Conservation (phyloP, 2,329 filamentous ascomycete species). For the Sporothrix variecibatus region DNA sequence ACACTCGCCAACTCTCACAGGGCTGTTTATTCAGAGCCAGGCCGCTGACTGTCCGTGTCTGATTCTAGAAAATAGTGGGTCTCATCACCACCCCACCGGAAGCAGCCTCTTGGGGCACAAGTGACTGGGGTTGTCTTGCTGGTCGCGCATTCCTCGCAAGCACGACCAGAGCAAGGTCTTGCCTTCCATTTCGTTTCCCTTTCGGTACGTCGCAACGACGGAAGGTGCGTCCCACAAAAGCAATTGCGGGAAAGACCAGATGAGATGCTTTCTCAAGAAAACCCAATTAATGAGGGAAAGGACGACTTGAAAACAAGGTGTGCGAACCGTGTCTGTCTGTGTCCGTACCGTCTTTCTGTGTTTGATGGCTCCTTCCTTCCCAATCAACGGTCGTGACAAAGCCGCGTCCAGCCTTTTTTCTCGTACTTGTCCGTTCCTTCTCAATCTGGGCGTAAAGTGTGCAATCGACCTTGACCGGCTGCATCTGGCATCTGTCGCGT, state of each 20-base stretch:
- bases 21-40: neutral
- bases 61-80: neutral
- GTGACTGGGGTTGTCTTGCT: conserved; percentile 1
- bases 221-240: conserved; percentile 14
- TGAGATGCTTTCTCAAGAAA: neutral
- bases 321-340: too few species aligned
- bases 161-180: neutral
- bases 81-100: neutral
- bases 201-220: conserved; percentile 18
- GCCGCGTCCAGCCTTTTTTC: conserved; percentile 6
- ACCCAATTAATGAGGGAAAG: neutral
- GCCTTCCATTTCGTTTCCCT: conserved; percentile 22
- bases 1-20: neutral
- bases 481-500: conserved; percentile 12
- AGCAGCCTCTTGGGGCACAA: conserved; percentile 12
- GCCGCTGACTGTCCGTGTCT: neutral
- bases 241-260: neutral
- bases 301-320: neutral
- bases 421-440: neutral
- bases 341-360: neutral
- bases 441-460: neutral
- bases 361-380: conserved; percentile 10
- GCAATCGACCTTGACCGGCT: neutral
- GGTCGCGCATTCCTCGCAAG: neutral
- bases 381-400: neutral